Percentiles rank a stretch among this genome's conserved stretches.
phyloP scores from a whole-genome alignment of 1,284 basidiomycete genomes.

The Chiua sp. region DNA sequence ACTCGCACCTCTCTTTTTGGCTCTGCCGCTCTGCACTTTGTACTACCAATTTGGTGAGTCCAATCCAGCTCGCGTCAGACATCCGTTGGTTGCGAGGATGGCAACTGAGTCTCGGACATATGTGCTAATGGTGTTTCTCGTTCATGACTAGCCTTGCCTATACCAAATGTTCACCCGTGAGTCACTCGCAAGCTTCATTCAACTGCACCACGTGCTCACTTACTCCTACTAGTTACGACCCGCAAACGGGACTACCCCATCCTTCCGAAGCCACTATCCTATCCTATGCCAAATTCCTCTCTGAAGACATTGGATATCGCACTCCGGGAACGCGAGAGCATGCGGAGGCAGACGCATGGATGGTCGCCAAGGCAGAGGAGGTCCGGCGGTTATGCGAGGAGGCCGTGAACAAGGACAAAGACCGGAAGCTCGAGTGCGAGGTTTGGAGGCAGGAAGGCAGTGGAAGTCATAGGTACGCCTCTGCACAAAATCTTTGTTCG shows the following conservation, averaged over 20 bases:
- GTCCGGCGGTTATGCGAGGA: constrained; percentile 67
- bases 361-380: constrained; percentile 68
- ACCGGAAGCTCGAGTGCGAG: constrained; percentile 79
- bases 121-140: constrained; percentile 1
- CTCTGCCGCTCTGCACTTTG: constrained; percentile 45
- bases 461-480: constrained; percentile 79
- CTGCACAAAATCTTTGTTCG: background rate
- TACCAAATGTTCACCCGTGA: constrained; percentile 46
- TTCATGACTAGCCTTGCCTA: constrained; percentile 42
- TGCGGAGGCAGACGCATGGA: constrained; percentile 85
- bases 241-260: constrained; percentile 63
- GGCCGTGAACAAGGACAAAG: constrained; percentile 49
- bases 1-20: constrained; percentile 52
- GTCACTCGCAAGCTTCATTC: constrained; percentile 5
- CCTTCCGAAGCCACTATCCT: constrained; percentile 75
- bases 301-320: constrained; percentile 89
- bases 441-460: constrained; percentile 88
- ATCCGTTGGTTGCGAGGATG: background rate
- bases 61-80: background rate
- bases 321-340: constrained; percentile 94
- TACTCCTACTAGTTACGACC: constrained; percentile 49
- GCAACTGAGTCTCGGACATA: background rate
- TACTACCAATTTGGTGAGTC: constrained; percentile 53
- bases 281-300: constrained; percentile 64
- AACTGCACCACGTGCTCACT: background rate